Evolutionary conservation across 345 rosid genomes (phyloP).

Genomic region (Hibiscus trionum): DNA sequence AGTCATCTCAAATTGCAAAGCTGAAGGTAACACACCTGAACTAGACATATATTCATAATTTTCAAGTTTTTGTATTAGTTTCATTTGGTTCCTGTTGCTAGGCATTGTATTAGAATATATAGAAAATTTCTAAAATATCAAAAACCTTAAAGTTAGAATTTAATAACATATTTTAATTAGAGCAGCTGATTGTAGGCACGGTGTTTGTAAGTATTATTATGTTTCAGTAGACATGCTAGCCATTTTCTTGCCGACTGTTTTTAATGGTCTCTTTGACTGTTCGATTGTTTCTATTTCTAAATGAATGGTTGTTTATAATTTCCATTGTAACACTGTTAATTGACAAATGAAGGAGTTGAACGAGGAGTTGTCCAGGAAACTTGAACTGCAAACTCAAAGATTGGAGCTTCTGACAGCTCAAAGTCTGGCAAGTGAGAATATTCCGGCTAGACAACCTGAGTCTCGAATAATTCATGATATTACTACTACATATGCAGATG

Average conservation of each 20-base stretch:
- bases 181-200: background rate
- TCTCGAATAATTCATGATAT: conserved; percentile 36
- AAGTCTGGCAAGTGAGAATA: conserved; percentile 52
- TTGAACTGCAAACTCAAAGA: conserved; percentile 89
- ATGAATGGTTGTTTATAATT: background rate
- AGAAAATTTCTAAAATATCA: background rate
- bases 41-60: background rate
- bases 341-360: conserved; percentile 58
- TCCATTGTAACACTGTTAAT: background rate
- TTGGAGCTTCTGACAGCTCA: conserved; percentile 84
- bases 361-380: conserved; percentile 74
- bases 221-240: background rate
- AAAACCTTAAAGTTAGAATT: background rate
- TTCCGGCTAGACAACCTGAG: conserved; percentile 45
- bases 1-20: conserved; percentile 57
- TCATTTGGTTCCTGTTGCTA: background rate
- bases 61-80: background rate
- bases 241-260: background rate
- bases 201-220: background rate
- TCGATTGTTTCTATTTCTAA: background rate
- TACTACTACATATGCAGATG: conserved; percentile 68
- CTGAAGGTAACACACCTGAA: conserved; percentile 49
- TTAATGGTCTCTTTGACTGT: too few relatives aligned
- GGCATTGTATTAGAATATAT: background rate
- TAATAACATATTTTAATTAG: background rate